phyloP scores from a whole-genome alignment of 1,284 basidiomycete species.

The Exsudoporus floridanus region DNA sequence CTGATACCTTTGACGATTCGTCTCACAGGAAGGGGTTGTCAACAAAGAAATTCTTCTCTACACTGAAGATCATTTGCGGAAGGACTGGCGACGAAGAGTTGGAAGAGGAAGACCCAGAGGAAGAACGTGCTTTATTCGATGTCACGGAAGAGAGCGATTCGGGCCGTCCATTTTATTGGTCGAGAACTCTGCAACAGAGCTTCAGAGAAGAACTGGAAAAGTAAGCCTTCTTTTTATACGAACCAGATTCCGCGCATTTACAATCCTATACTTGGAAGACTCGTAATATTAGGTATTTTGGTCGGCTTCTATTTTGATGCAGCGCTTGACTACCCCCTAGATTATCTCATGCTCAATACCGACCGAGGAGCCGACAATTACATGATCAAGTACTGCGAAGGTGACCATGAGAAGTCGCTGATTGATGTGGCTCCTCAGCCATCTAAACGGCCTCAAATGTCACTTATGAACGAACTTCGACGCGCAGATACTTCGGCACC shows the following conservation, averaged over 20 bases:
- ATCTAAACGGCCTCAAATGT: slow-evolving; percentile 61
- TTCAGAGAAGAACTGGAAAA: slow-evolving; percentile 89
- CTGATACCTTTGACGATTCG: slow-evolving; percentile 83
- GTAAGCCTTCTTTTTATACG: slow-evolving; percentile 40
- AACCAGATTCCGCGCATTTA: slow-evolving; percentile 3
- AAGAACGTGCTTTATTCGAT: slow-evolving; percentile 64
- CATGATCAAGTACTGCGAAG: slow-evolving; percentile 86
- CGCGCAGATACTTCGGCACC: slow-evolving; percentile 44
- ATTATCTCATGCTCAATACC: slow-evolving; percentile 89
- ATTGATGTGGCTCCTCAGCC: slow-evolving; percentile 77
- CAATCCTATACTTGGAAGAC: slow-evolving; percentile 41
- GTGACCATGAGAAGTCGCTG: slow-evolving; percentile 67
- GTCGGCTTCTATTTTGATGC: not conserved
- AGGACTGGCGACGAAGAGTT: slow-evolving; percentile 74
- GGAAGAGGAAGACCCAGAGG: slow-evolving; percentile 67
- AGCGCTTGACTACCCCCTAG: slow-evolving; percentile 38
- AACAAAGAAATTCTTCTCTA: slow-evolving; percentile 62
- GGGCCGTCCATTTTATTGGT: slow-evolving; percentile 78
- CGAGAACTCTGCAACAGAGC: slow-evolving; percentile 67
- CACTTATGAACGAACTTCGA: slow-evolving; percentile 66
- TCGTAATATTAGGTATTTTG: slow-evolving; percentile 72
- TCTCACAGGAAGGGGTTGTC: slow-evolving; percentile 65
- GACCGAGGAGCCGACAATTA: slow-evolving; percentile 83
- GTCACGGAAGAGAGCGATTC: slow-evolving; percentile 54
- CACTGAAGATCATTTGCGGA: slow-evolving; percentile 75